phyloP scores from a whole-genome alignment of 2,329 filamentous ascomycete genomes.

The Fusarium sp. region DNA sequence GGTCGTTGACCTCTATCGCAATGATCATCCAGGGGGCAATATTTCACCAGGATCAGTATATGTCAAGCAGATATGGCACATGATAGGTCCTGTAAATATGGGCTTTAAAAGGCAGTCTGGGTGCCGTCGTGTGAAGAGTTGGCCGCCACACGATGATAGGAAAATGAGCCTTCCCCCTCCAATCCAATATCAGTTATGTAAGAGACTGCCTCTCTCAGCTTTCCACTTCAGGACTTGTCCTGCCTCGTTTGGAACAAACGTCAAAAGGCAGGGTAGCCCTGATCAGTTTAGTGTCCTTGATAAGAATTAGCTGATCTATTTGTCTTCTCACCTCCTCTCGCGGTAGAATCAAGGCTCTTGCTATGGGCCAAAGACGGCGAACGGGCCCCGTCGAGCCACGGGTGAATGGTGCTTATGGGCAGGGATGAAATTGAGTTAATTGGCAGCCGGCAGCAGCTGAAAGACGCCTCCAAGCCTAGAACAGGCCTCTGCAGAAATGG shows the following conservation, averaged over 20 bases:
- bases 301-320: background rate
- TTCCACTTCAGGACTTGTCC: background rate
- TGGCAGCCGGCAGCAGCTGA: background rate
- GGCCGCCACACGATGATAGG: background rate
- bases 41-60: background rate
- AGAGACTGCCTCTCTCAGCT: background rate
- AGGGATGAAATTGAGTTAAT: background rate
- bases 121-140: background rate
- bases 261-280: background rate
- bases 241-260: background rate
- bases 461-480: background rate
- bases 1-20: background rate
- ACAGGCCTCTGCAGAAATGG: background rate
- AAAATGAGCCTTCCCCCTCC: accelerated
- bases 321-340: background rate
- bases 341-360: background rate
- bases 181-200: background rate
- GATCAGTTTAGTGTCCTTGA: background rate
- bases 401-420: background rate
- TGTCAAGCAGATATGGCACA: background rate
- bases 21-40: accelerated
- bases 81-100: accelerated
- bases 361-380: background rate
- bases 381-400: background rate
- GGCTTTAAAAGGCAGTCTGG: background rate